Conservation (phyloP, 805 yeast genomes). For the Kregervanrija pseudodelftensis region DNA sequence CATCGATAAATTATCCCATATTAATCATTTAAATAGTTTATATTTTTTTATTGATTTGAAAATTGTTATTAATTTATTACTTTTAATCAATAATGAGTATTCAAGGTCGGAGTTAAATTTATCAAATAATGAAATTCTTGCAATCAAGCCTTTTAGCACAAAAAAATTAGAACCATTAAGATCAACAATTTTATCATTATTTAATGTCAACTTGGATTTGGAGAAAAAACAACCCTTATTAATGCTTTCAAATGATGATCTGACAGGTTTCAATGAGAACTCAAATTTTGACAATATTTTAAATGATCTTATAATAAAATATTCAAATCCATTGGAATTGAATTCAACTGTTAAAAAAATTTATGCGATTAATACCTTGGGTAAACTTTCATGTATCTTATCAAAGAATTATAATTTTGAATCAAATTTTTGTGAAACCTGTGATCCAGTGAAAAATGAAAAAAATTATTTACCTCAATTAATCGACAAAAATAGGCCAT, state of each 20-base stretch:
- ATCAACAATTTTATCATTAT: no score
- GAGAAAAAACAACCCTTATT: no score
- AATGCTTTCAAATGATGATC: no score
- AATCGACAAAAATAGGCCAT: conserved; percentile 26
- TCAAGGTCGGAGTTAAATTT: no score
- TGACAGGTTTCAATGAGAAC: background rate
- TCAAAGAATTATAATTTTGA: conserved; percentile 30
- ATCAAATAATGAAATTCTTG: background rate
- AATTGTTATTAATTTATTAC: no score
- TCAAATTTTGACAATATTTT: background rate
- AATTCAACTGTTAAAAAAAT: conserved; percentile 15
- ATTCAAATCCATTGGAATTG: background rate
- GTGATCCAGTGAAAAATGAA: conserved; percentile 24
- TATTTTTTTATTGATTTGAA: no score
- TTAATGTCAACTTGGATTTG: no score
- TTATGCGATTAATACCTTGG: conserved; percentile 32
- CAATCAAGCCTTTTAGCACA: conserved; percentile 10
- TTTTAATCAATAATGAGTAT: no score
- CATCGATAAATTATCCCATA: no score
- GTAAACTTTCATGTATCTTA: conserved; percentile 36
- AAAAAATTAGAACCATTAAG: conserved; percentile 10
- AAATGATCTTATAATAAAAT: background rate
- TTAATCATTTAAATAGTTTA: no score
- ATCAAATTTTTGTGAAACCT: conserved; percentile 29
- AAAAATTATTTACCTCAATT: conserved; percentile 10